Conservation (phyloP, 2,329 filamentous ascomycete genomes). For the Clonostachys byssicola region DNA sequence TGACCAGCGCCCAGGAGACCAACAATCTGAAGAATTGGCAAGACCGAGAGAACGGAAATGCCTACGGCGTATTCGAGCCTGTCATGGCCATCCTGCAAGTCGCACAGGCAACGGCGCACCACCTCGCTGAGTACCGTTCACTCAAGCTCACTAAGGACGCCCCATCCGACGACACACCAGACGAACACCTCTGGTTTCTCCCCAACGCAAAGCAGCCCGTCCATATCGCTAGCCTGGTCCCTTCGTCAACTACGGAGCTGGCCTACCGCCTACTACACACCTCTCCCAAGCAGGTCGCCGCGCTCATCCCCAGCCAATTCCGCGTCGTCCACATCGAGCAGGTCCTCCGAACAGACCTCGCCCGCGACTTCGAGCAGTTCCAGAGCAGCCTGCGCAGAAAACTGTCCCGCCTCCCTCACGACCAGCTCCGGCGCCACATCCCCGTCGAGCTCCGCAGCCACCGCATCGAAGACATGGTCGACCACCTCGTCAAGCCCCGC, state of each 20-base stretch:
- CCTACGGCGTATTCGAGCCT: neutral
- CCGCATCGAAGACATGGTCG: slow-evolving; percentile 19
- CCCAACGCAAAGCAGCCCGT: neutral
- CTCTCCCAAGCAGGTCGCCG: slow-evolving; percentile 24
- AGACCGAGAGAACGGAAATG: neutral
- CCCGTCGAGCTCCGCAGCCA: neutral
- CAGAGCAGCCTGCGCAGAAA: slow-evolving; percentile 14
- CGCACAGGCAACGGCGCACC: neutral
- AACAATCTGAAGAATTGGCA: neutral
- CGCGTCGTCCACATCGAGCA: slow-evolving; percentile 32
- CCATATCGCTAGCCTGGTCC: neutral
- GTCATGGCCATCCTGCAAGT: neutral
- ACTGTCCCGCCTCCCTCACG: slow-evolving; percentile 10
- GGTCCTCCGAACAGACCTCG: slow-evolving; percentile 24
- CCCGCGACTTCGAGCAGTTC: slow-evolving; percentile 17
- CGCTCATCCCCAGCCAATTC: slow-evolving; percentile 17
- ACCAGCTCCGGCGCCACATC: slow-evolving; percentile 6
- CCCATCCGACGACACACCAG: neutral
- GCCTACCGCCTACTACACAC: slow-evolving; percentile 21
- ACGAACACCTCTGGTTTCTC: neutral
- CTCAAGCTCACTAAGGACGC: neutral
- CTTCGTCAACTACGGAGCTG: slow-evolving; percentile 1
- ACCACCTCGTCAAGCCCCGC: slow-evolving; percentile 25
- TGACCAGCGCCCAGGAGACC: neutral
- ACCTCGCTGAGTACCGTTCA: neutral